phyloP scores from a whole-genome alignment of 2,329 filamentous ascomycete species.

The Simplicillium sp. region DNA sequence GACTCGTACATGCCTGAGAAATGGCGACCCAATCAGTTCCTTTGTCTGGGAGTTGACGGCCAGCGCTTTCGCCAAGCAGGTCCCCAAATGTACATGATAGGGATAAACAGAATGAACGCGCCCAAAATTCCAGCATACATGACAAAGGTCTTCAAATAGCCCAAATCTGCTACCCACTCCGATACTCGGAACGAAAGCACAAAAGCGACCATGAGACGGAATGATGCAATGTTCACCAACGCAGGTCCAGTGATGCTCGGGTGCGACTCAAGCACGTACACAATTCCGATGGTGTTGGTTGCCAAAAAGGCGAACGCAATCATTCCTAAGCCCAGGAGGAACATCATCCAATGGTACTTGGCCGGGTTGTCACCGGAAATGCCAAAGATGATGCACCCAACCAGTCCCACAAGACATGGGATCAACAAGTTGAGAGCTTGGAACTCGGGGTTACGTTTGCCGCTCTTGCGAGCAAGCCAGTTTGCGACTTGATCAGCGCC shows the following conservation, averaged over 20 bases:
- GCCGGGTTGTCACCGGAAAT: constrained; percentile 12
- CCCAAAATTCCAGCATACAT: constrained; percentile 21
- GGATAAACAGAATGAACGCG: constrained; percentile 18
- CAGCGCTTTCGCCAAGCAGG: constrained; percentile 1
- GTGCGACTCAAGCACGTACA: constrained; percentile 22
- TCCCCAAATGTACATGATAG: constrained; percentile 14
- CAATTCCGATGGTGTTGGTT: constrained; percentile 17
- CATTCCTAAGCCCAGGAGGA: constrained; percentile 16
- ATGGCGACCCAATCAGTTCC: no score
- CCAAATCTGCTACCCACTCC: constrained; percentile 15
- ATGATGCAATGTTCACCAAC: constrained; percentile 21
- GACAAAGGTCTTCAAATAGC: constrained; percentile 16
- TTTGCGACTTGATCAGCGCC: constrained; percentile 19
- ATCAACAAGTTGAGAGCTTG: constrained; percentile 20
- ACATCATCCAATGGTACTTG: constrained; percentile 15
- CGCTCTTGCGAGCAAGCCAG: constrained; percentile 15
- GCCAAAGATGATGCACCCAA: constrained; percentile 21
- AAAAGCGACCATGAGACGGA: constrained; percentile 19
- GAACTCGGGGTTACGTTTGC: constrained; percentile 21
- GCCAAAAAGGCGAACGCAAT: constrained; percentile 18
- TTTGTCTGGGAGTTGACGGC: constrained; percentile 1
- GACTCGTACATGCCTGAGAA: no score
- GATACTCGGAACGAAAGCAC: constrained; percentile 18
- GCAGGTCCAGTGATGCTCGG: constrained; percentile 16
- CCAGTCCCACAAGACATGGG: constrained; percentile 17